Conservation (phyloP, 768 basidiomycete species). For the Boletales sp. region DNA sequence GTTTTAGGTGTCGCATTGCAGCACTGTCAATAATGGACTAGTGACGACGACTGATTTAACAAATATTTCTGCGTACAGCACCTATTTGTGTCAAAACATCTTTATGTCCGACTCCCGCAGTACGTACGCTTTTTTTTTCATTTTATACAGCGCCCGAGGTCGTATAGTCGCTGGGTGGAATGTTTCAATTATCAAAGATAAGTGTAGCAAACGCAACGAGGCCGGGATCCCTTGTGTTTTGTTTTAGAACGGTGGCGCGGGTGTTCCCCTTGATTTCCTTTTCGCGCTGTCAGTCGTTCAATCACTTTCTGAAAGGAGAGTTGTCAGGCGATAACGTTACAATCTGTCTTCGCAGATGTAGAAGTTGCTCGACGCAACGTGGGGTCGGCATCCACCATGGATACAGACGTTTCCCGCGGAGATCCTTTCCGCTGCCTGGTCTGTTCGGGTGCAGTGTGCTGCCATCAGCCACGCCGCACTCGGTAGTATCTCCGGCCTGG, state of each 20-base stretch:
- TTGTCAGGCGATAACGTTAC: slow-evolving; percentile 21
- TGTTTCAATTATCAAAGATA: slow-evolving; percentile 9
- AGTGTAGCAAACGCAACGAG: background rate
- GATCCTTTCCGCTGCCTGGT: slow-evolving; percentile 14
- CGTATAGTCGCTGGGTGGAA: background rate
- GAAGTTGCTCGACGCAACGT: slow-evolving; percentile 22
- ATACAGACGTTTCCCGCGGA: slow-evolving; percentile 30
- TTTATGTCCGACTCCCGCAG: slow-evolving; percentile 7
- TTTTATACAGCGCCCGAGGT: background rate
- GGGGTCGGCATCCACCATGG: slow-evolving; percentile 22
- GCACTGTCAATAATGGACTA: slow-evolving; percentile 9
- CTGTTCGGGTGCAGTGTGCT: slow-evolving; percentile 10
- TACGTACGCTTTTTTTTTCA: background rate
- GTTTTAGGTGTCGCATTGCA: slow-evolving; percentile 4
- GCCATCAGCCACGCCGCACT: slow-evolving; percentile 16
- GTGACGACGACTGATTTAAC: slow-evolving; percentile 1
- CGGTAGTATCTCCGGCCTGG: slow-evolving; percentile 20
- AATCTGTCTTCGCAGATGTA: slow-evolving; percentile 16
- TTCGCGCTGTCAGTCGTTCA: slow-evolving; percentile 4
- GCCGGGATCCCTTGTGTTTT: background rate
- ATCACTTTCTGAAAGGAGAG: slow-evolving; percentile 5
- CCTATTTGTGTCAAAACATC: too few species aligned
- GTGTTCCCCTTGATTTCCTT: slow-evolving; percentile 8
- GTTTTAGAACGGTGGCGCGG: background rate
- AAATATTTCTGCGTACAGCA: slow-evolving; percentile 3